Percentiles rank a stretch among this genome's conserved stretches.
These are phyloP conservation scores for Ceratocystis eucalypticola DNA, from an alignment of 2,329 filamentous ascomycete species.

Conservation along the genomic window DNA sequence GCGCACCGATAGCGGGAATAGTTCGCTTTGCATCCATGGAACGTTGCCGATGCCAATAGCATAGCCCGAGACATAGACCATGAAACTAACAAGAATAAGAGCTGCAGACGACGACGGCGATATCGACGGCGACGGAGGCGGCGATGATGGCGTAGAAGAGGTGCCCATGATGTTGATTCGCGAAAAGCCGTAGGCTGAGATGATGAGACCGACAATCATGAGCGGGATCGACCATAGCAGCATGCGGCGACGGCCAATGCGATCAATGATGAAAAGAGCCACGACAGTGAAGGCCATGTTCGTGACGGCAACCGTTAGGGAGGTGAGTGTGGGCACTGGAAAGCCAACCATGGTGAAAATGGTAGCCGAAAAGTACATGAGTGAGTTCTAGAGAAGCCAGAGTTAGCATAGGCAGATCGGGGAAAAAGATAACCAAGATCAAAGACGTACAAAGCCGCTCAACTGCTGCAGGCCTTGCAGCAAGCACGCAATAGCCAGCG, in stretches of 20 bases:
- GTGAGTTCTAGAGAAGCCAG: conserved; percentile 47
- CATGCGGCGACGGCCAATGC: conserved; percentile 63
- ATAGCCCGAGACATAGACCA: conserved; percentile 73
- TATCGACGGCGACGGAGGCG: neutral
- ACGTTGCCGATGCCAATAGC: conserved; percentile 82
- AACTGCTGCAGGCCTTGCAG: conserved; percentile 80
- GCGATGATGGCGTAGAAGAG: neutral
- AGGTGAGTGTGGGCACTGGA: conserved; percentile 62
- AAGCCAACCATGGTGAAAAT: conserved; percentile 71
- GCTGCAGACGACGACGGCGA: conserved; percentile 29
- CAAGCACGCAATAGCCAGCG: conserved; percentile 71
- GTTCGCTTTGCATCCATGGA: conserved; percentile 90
- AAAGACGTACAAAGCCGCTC: conserved; percentile 56
- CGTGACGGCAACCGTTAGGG: conserved; percentile 65
- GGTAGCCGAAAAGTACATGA: conserved; percentile 85
- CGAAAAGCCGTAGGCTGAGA: conserved; percentile 60
- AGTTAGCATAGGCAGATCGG: neutral
- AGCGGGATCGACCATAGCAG: conserved; percentile 72
- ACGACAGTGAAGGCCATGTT: conserved; percentile 70
- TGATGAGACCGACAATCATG: conserved; percentile 60
- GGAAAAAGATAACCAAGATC: neutral
- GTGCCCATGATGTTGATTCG: conserved; percentile 38
- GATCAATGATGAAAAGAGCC: conserved; percentile 65
- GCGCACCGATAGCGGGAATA: conserved; percentile 67
- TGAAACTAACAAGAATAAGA: conserved; percentile 59